phyloP scores from a whole-genome alignment of 2,329 filamentous ascomycete species.

The Phialocephala subalpina region DNA sequence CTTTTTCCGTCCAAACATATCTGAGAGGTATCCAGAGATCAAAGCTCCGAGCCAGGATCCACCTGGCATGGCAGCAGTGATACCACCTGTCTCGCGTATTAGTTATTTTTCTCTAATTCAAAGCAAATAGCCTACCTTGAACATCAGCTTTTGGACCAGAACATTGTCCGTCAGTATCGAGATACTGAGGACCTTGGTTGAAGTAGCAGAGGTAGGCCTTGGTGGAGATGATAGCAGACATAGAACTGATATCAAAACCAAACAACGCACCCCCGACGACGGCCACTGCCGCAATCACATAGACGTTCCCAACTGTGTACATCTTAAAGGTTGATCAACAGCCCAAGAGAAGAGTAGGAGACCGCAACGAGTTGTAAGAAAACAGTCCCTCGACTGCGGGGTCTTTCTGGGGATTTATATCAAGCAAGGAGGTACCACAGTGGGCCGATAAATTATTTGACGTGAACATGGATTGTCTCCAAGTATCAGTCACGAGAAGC shows the following conservation, averaged over 20 bases:
- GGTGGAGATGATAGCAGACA: slow-evolving; percentile 63
- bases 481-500: slow-evolving; percentile 23
- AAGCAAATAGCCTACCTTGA: slow-evolving; percentile 34
- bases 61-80: slow-evolving; percentile 75
- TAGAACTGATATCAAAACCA: slow-evolving; percentile 63
- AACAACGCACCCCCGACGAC: slow-evolving; percentile 44
- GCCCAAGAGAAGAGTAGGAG: not conserved
- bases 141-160: slow-evolving; percentile 56
- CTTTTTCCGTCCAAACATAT: slow-evolving; percentile 58
- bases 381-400: not conserved
- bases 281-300: slow-evolving; percentile 43
- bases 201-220: slow-evolving; percentile 61
- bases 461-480: slow-evolving; percentile 19
- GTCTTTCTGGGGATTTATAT: slow-evolving; percentile 8
- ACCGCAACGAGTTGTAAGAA: not conserved
- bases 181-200: slow-evolving; percentile 44
- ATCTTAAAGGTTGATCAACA: slow-evolving; percentile 26
- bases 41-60: slow-evolving; percentile 74
- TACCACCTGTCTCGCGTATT: slow-evolving; percentile 63
- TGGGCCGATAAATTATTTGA: slow-evolving; percentile 10
- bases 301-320: slow-evolving; percentile 40
- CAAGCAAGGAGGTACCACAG: slow-evolving; percentile 2
- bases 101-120: slow-evolving; percentile 48
- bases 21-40: slow-evolving; percentile 64
- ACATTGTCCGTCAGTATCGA: slow-evolving; percentile 51